Evolutionary conservation across 345 rosid species (phyloP), one percentile per base, ranked within the genome.

Genomic region (Turritis glabra): DNA sequence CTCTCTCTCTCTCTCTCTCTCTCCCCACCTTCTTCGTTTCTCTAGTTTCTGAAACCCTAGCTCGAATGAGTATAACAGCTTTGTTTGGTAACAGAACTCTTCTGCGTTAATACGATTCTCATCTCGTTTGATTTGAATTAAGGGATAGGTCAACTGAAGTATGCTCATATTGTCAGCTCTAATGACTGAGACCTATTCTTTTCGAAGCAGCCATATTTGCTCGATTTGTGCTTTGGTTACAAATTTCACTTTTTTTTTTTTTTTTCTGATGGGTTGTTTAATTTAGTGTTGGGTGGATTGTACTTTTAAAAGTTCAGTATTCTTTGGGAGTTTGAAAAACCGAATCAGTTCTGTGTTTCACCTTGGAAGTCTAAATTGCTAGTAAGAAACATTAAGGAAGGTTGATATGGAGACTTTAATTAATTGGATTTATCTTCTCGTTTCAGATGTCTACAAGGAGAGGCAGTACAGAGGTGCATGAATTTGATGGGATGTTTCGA

Each of bases 401-500:
- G 43, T 5, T 33, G 9, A 19, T 17, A 2, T 19, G 17, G 30
- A 35, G 19, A 26, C 17, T 50, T 62, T 63, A 26, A 27, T 41
- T 73, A 21, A 3, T 17, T 38, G 7, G 13, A 9, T 52, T 10
- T 64, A 7, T 63, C 5, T 46, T 57, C 30, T 40, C 13, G 57
- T 8, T 55, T n/a, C 80, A 94, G 97, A 88, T 94, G 89, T 77
- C 76, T 59, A 86, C 97, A 8, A 81, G 91, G 85, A 91, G 76
- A 76, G 91, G 95, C 40, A 83, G 85, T 69, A 93, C 96, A 1
- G 97, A 94, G 32, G 96, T 91, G 19, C 98, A 94, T 76, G 97
- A 91, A 57, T 91, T 94, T 70, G 85, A 86, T 35, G 93, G 91
- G 47, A 67, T 27, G 54, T 94, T 94, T 84, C 81, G 81, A 38